phyloP scores from a whole-genome alignment of 2,329 filamentous ascomycete species.

The Orbilia oligospora region DNA sequence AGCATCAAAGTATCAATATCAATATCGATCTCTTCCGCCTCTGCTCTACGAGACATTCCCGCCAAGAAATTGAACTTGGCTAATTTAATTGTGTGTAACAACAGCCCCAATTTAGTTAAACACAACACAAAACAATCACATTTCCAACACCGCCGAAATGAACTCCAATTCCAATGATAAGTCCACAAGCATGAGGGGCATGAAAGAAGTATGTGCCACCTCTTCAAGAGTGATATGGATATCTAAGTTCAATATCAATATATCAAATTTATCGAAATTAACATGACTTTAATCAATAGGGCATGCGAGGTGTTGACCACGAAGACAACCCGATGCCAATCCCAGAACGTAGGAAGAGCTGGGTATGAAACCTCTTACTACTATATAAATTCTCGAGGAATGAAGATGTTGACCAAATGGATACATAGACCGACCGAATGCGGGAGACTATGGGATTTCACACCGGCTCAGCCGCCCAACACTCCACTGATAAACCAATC shows the following conservation, averaged over 20 bases:
- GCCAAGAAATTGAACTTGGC: background rate
- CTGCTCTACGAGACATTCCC: background rate
- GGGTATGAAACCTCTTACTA: constrained; percentile 32
- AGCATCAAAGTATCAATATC: background rate
- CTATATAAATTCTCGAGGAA: background rate
- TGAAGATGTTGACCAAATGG: background rate
- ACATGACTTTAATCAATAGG: constrained; percentile 16
- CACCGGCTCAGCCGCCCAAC: background rate
- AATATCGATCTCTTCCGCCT: background rate
- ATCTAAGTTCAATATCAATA: background rate
- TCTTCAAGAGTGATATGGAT: background rate
- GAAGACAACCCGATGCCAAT: constrained; percentile 48
- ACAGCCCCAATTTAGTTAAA: constrained; percentile 12
- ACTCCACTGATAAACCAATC: constrained; percentile 41
- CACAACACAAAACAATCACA: constrained; percentile 34
- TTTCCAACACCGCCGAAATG: constrained; percentile 42
- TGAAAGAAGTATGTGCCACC: constrained; percentile 22
- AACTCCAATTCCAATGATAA: constrained; percentile 51
- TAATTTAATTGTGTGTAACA: constrained; percentile 22
- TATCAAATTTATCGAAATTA: background rate
- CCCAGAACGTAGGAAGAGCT: constrained; percentile 49
- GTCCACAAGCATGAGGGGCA: constrained; percentile 34
- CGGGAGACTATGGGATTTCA: constrained; percentile 49
- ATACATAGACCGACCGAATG: constrained; percentile 35
- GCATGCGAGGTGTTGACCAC: constrained; percentile 48